A percentile compares a stretch with the other conserved stretches of the same genome.
These are phyloP conservation scores for Phellopilus nigrolimitatus DNA, from an alignment of 1,284 basidiomycete genomes.

Conservation along the genomic window DNA sequence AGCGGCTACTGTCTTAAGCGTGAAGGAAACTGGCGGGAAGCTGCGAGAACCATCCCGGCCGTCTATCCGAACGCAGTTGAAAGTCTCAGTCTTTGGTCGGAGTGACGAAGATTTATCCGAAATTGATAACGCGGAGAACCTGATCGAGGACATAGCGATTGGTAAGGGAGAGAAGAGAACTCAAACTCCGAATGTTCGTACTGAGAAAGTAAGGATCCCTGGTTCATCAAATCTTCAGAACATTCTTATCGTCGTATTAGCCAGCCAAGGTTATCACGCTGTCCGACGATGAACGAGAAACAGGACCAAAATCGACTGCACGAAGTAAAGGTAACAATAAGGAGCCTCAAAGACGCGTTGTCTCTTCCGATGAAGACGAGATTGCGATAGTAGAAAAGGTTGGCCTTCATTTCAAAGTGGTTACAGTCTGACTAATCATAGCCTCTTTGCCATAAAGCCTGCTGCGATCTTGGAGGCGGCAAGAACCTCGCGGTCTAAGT, in stretches of 20 bases:
- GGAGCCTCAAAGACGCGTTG: not conserved
- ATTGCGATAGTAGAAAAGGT: not conserved
- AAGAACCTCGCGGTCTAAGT: no score
- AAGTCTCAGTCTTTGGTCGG: conserved; percentile 15
- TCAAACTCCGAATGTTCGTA: not conserved
- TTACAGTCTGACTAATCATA: no score
- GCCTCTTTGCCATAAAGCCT: no score
- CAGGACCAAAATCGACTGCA: not conserved
- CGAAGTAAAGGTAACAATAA: not conserved
- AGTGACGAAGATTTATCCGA: conserved; percentile 27
- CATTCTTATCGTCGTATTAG: not conserved
- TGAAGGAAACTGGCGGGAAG: not conserved
- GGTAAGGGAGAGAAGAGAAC: not conserved
- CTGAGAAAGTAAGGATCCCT: not conserved
- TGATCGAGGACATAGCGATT: not conserved
- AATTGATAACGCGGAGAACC: conserved; percentile 26
- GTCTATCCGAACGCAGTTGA: not conserved
- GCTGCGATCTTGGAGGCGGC: no score
- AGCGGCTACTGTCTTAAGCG: not conserved
- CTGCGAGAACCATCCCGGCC: not conserved
- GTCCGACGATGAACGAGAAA: not conserved
- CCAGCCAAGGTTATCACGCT: not conserved
- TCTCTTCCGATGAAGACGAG: not conserved
- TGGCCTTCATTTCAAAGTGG: no score
- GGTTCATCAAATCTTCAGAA: not conserved